phyloP scores from a whole-genome alignment of 2,329 filamentous ascomycete species.

The Ophiobolus disseminans region DNA sequence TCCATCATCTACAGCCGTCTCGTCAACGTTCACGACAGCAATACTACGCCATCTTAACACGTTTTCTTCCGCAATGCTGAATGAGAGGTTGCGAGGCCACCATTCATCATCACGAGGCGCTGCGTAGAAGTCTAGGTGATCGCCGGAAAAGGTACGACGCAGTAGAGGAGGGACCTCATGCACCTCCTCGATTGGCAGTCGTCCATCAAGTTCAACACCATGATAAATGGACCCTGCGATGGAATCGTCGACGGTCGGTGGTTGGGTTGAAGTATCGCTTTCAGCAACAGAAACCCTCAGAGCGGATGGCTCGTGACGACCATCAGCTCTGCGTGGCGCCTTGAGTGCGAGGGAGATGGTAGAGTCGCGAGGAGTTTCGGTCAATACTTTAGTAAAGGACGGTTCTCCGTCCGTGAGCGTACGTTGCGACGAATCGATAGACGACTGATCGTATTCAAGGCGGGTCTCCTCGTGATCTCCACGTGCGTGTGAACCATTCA shows the following conservation, averaged over 20 bases:
- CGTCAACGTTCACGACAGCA: constrained; percentile 23
- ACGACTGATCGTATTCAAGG: constrained; percentile 17
- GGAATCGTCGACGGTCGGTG: constrained; percentile 59
- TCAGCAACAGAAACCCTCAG: constrained; percentile 20
- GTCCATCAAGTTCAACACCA: constrained; percentile 61
- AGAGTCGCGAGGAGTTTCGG: constrained; percentile 45
- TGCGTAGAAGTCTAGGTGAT: constrained; percentile 37
- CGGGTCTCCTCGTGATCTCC: neutral
- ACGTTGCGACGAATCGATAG: constrained; percentile 21
- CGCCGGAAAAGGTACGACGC: constrained; percentile 68
- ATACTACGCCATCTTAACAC: constrained; percentile 65
- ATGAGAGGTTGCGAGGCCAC: constrained; percentile 77
- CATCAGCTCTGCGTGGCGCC: constrained; percentile 17
- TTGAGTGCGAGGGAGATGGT: constrained; percentile 29
- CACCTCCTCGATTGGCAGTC: constrained; percentile 54
- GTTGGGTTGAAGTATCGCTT: constrained; percentile 33
- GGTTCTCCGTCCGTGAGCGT: constrained; percentile 28
- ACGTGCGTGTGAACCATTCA: constrained; percentile 5
- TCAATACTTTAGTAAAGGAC: constrained; percentile 41
- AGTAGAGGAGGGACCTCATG: constrained; percentile 60
- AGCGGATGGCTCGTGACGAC: constrained; percentile 24
- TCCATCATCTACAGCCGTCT: constrained; percentile 26
- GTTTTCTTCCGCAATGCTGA: constrained; percentile 77
- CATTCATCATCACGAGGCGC: constrained; percentile 62
- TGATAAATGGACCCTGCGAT: constrained; percentile 66